Evolutionary conservation across 352 stramenopile genomes (phyloP).

Genomic region (Phytopythium montanum): DNA sequence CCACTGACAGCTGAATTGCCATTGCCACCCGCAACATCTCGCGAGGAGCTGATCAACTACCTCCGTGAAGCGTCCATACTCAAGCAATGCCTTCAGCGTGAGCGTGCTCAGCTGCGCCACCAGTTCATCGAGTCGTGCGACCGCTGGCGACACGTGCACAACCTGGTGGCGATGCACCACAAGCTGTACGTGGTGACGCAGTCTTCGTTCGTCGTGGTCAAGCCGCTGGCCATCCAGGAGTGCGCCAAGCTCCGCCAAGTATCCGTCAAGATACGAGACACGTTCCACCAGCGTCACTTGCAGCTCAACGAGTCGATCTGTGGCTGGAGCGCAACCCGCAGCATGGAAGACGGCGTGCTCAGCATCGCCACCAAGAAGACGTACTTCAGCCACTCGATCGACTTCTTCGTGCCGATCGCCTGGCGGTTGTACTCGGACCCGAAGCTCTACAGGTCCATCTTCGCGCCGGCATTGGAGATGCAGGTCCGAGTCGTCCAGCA

Average conservation of each 20-base stretch:
- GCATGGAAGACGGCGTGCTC: background rate
- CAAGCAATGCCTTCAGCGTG: too few species aligned
- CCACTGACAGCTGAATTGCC: too few species aligned
- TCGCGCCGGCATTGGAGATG: background rate
- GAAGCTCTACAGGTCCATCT: background rate
- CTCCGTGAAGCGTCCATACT: too few species aligned
- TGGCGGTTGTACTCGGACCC: background rate
- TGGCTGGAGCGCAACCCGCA: background rate
- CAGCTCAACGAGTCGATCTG: background rate
- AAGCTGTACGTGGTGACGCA: too few species aligned
- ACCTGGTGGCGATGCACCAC: too few species aligned
- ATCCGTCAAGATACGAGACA: too few species aligned
- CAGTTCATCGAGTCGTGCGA: too few species aligned
- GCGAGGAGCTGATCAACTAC: too few species aligned
- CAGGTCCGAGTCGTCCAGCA: constrained; percentile 1
- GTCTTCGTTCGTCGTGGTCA: too few species aligned
- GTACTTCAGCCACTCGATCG: background rate
- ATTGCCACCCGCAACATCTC: too few species aligned
- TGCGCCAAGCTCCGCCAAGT: background rate
- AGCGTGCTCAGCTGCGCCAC: too few species aligned
- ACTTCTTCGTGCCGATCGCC: background rate
- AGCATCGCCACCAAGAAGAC: background rate
- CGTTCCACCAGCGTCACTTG: background rate
- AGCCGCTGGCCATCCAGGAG: background rate
- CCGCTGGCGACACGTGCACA: too few species aligned